Evolutionary conservation across 1,284 basidiomycete genomes (phyloP), one percentile per base, ranked within the genome.

Genomic region (Pisolithus thermaeus): DNA sequence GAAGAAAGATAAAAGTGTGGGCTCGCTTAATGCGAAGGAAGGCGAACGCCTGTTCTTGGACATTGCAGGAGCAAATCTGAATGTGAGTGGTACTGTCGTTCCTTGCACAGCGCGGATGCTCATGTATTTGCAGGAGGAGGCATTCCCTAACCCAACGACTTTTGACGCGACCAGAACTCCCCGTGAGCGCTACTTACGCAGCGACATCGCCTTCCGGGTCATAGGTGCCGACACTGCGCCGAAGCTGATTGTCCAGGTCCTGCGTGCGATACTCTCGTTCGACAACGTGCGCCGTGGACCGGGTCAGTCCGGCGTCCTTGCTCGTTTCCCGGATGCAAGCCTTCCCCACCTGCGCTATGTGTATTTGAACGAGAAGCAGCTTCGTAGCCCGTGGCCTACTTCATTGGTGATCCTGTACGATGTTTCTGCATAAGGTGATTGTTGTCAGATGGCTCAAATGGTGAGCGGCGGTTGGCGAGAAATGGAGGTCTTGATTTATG

Each of bases 1-100:
- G 0, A 62, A 73, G 36, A 69, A 69, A 43, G 72, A 79, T 44
- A 70, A 73, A 41, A 60, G 63, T 0, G 57, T 83, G 27, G 74
- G 74, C 52, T 68, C 67, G 3, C 61, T 75, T 20, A 60, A 61
- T 2, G 61, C 84, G 46, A 70, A 71, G 49, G 67, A 77, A 49
- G 73, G 70, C 16, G 73, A 80, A 38, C 73, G 71, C 4, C 61
- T 88, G 25, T 87, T 87, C 63, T 64, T 87, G 47, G 73, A 90
- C 59, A 67, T 87, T 28, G 73, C 72, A 3, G 61, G 69, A 35
- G 85, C 85, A 0, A 76, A 78, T 60, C 55, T 71, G 42, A 77
- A 81, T 52, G 87, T 87, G 48, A 50, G 80, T 70, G 16, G 45
- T 28, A 14, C 16, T 22, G 9, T 38, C 32, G 2, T 45, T 14